Conservation (phyloP, 2,329 filamentous ascomycete genomes). For the Metarhizium sp. region DNA sequence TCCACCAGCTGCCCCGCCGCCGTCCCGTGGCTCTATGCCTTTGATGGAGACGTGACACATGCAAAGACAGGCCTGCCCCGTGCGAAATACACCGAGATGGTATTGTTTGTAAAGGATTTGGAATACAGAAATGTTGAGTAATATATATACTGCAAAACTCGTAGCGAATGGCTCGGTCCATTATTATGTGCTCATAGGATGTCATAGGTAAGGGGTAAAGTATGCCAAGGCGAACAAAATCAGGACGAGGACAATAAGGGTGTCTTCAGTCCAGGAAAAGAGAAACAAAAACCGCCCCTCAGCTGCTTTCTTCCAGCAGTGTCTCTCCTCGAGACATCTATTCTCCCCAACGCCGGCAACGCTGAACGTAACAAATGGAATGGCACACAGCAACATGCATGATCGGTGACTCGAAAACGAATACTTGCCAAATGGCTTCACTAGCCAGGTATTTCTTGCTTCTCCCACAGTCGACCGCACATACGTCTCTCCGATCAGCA, state of each 20-base stretch:
- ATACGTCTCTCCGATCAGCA: constrained; percentile 28
- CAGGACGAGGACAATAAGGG: background rate
- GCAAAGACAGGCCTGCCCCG: no score
- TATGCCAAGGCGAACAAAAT: background rate
- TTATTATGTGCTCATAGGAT: constrained; percentile 1
- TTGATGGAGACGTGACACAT: no score
- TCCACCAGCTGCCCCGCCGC: no score
- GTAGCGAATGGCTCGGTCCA: background rate
- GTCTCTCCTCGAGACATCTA: background rate
- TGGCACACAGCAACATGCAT: background rate
- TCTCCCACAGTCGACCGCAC: background rate
- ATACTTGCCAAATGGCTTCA: no score
- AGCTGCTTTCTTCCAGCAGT: background rate
- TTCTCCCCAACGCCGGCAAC: background rate
- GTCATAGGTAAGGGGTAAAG: background rate
- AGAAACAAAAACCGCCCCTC: background rate
- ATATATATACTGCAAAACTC: no score
- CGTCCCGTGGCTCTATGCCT: no score
- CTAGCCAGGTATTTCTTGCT: background rate
- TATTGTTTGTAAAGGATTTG: no score
- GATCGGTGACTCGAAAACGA: no score
- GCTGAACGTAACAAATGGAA: background rate
- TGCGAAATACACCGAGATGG: no score
- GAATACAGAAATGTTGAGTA: no score
- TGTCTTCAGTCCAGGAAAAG: background rate